Evolutionary conservation across 257 asterid genomes (phyloP), one percentile per base, ranked within the genome.

Genomic region (Scutellaria baicalensis): DNA sequence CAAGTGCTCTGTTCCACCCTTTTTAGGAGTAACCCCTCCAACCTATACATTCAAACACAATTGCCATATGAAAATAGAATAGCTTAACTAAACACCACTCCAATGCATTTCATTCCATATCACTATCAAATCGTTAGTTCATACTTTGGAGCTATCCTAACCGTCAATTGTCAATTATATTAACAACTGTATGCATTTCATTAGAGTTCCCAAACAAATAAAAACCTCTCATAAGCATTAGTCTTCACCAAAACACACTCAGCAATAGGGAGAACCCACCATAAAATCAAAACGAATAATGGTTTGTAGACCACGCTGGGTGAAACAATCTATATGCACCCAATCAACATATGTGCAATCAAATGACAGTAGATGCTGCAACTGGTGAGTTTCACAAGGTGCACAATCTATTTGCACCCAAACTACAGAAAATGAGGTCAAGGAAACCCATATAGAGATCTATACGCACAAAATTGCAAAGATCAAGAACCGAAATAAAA

Each of bases 1-100:
- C 74, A 93, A 78, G 77, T 91, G 99, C 84, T 93, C 96, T 0
- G 97, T 87, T 76, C 99, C 99, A 66, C 99, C 97, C 82, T 91
- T 93, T 71, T 75, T 75, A 13, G 99, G 97, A 35, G 99, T 93
- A 68, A 93, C 99, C 55, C 99, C 97, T 72, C 99, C 97, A 69
- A 93, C 99, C 99, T 93, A 23, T 10, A 49, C n/a, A 38, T 49
- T 27, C 7, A 51, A 61, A 42, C 38, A 65, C 5, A 44, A 35
- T 63, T 36, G n/a, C 47, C 64, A 50, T 57, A 48, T 23, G 23
- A 65, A 10, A 50, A 42, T 12, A 47, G 1, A 51, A 62, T 20
- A 36, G 17, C 64, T 40, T 10, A 51, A 50, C 44, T 16, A 20
- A 45, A 48, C 35, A 5, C 42, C 12, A 40, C 33, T 23, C 16